Evolutionary conservation across 2,329 filamentous ascomycete genomes (phyloP), one percentile per base, ranked within the genome.

Genomic region (Aspergillus puulaauensis): DNA sequence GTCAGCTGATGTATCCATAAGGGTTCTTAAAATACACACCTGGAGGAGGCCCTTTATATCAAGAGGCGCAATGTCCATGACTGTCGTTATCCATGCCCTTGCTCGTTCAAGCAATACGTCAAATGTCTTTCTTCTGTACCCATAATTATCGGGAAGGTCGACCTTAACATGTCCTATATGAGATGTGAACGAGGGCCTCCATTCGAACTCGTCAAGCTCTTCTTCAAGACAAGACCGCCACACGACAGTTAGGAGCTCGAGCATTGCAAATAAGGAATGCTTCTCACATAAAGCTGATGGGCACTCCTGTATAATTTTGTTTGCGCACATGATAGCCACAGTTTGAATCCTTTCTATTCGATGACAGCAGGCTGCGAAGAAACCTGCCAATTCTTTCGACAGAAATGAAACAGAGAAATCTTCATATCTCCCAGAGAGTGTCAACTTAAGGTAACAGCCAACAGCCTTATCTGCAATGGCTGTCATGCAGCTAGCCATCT

Each of bases 161-260:
- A 99, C 84, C 1, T 86, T 87, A 21, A 99, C 90, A 43, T 89
- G 86, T 12, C 90, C 91, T 61, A 90, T 85, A 2, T 82, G 77
- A 1, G 93, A 98, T 4, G 82, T 86, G 71, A 96, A 96, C 3
- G 85, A 87, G 4, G 92, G 90, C 60, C 88, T 87, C 77, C 92
- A 96, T 52, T 91, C 87, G 68, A 98, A 99, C 68, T 96, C 87
- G 66, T 99, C 93, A 0, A 93, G 93, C 73, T 99, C 95, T 12
- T 90, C 90, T 72, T 99, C 93, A 15, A 99, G 80, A 70, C 95
- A 99, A 69, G 92, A 93, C 48, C 86, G 86, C 93, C 93, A 99
- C 88, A 99, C 92, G 27, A 99, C 83, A 3, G 91, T 93, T 17
- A 99, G 79, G 4, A 99, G 83, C 73, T 99, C 96, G 9, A 99